Conservation (phyloP, 2,329 filamentous ascomycete species). For the Amylocarpus encephaloides region DNA sequence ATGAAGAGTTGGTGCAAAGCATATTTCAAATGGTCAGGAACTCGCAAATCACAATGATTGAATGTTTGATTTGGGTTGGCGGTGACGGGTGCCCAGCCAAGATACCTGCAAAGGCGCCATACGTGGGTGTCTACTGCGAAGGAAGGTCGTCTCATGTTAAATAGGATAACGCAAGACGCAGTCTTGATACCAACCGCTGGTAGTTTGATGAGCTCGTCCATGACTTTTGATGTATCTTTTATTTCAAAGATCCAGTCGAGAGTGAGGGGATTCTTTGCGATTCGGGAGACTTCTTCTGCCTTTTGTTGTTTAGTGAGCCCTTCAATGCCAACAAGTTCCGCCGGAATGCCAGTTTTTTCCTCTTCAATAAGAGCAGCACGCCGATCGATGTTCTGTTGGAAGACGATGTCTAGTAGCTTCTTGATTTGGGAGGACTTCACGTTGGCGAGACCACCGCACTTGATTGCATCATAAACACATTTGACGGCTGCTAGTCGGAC, state of each 20-base stretch:
- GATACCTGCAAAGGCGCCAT: conserved; percentile 44
- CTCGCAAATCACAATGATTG: conserved; percentile 45
- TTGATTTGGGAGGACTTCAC: conserved; percentile 70
- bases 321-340: conserved; percentile 38
- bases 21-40: conserved; percentile 49
- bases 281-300: conserved; percentile 49
- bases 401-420: conserved; percentile 63
- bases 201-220: conserved; percentile 44
- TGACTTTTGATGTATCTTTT: conserved; percentile 39
- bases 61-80: conserved; percentile 39
- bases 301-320: conserved; percentile 43
- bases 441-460: conserved; percentile 62
- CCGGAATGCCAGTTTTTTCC: conserved; percentile 36
- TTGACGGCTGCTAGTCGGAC: conserved; percentile 53
- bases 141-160: conserved; percentile 46
- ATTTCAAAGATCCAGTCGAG: conserved; percentile 45
- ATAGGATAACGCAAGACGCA: conserved; percentile 49
- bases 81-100: conserved; percentile 47
- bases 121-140: conserved; percentile 56
- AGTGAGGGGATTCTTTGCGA: conserved; percentile 51
- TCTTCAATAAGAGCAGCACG: conserved; percentile 42
- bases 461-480: conserved; percentile 64
- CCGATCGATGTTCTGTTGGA: conserved; percentile 57
- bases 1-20: conserved; percentile 50
- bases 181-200: conserved; percentile 53